Percentiles rank a stretch among this genome's conserved stretches.
Conservation (phyloP, 306 rosid genomes). For the Cucumis melo region DNA sequence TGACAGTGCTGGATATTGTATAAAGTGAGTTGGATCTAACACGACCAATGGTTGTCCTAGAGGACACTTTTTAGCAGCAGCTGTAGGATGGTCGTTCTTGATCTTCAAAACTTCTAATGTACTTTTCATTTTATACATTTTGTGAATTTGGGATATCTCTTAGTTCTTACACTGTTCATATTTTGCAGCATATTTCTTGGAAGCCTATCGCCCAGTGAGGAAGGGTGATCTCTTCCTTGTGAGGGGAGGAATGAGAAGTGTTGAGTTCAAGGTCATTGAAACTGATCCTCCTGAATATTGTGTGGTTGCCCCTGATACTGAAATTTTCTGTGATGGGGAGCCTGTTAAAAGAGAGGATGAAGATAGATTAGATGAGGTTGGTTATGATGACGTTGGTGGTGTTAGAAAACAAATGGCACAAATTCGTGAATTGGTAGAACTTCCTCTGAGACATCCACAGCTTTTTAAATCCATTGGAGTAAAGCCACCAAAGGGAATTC, state of each 20-base stretch:
- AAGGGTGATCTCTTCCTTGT: slow-evolving; percentile 59
- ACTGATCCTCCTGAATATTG: slow-evolving; percentile 53
- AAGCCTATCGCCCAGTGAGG: slow-evolving; percentile 57
- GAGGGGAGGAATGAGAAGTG: slow-evolving; percentile 58
- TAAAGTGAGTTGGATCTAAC: neutral
- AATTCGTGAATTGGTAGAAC: slow-evolving; percentile 55
- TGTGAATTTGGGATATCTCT: neutral
- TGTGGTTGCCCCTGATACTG: slow-evolving; percentile 57
- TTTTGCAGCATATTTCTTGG: slow-evolving; percentile 50
- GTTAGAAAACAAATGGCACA: slow-evolving; percentile 67
- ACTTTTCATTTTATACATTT: neutral
- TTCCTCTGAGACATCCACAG: slow-evolving; percentile 58
- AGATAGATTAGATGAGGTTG: slow-evolving; percentile 48
- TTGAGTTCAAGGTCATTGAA: slow-evolving; percentile 60
- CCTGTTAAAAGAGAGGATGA: slow-evolving; percentile 57
- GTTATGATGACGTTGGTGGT: slow-evolving; percentile 64
- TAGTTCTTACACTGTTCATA: neutral
- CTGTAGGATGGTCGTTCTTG: neutral
- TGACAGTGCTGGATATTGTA: neutral
- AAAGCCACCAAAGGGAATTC: slow-evolving; percentile 59
- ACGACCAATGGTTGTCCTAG: neutral
- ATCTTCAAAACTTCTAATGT: neutral
- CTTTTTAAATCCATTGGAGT: slow-evolving; percentile 58
- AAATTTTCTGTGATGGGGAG: slow-evolving; percentile 51
- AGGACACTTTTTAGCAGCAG: neutral